phyloP scores from a whole-genome alignment of 106 monocot species.

The Allium fistulosum region DNA sequence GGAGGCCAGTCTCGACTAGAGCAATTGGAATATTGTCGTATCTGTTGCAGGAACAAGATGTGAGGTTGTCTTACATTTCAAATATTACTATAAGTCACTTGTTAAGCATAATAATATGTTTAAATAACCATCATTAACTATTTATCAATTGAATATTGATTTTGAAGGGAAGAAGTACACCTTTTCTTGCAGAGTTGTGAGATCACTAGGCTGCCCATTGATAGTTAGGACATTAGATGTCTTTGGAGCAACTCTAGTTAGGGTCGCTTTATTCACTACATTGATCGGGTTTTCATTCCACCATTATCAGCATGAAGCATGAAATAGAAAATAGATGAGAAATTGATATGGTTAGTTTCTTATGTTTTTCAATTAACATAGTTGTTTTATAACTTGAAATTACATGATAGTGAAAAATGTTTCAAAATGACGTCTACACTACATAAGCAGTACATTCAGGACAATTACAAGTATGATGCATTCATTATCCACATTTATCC shows the following conservation, averaged over 20 bases:
- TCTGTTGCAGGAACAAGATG: constrained; percentile 6
- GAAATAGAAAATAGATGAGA: too few species aligned
- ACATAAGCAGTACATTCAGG: not conserved
- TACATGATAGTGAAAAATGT: not conserved
- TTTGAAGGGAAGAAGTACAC: constrained; percentile 6
- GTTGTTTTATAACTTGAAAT: too few species aligned
- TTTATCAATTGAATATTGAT: not conserved
- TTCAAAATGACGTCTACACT: not conserved
- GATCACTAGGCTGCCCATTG: constrained; percentile 60
- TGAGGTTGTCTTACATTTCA: not conserved
- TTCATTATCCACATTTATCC: too few species aligned
- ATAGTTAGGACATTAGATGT: constrained; percentile 62
- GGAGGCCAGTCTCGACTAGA: constrained; percentile 36
- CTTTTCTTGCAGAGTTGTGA: constrained; percentile 50
- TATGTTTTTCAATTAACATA: too few species aligned
- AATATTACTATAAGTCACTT: not conserved
- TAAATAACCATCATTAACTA: not conserved
- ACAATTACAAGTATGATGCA: too few species aligned
- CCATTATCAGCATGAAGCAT: constrained; percentile 33
- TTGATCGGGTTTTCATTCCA: constrained; percentile 48
- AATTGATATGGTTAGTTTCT: too few species aligned
- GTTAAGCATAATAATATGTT: not conserved
- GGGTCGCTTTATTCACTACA: constrained; percentile 19
- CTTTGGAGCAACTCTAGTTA: constrained; percentile 19
- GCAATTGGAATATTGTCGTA: constrained; percentile 26